Base-by-base conservation (phyloP, 306 rosid species). In the Ceratonia siliqua region DNA sequence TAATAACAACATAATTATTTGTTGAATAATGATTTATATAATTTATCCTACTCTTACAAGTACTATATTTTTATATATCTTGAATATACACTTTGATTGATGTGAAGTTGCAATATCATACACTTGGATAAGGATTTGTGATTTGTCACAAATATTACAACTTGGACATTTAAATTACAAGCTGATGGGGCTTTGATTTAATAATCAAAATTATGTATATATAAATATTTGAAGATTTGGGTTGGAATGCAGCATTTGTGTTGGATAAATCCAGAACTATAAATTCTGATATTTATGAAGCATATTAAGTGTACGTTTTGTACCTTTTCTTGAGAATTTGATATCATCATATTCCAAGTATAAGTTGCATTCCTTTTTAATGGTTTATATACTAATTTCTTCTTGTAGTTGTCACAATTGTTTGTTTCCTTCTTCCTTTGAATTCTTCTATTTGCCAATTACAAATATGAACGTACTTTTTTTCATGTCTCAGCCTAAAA, bases 401-500 rank as follows among this genome's bases (percentile, higher is more conserved):
- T 62, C 22, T 64, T 13, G 50, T 28, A 24, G n/a, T 70, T 30
- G 28, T 70, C 32, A 41, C 45, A 49, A 63, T 59, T 30, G 32
- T 32, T 10, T 12, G 21, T 33, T 39, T 32, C 41, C n/a, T 1
- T 30, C 67, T 67, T 33, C 57, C 41, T 49, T 1, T 24, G 10
- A 62, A 50, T n/a, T 62, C 55, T 25, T 69, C 48, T 33, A 39
- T 70, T 79, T 75, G 0, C 36, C n/a, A 14, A 32, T 43, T 3
- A 17, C 57, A 65, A 41, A 15, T 41, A 57, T 56, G 56, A 79
- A 42, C 45, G 56, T 20, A 13, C 35, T 38, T 68, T 55, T 20
- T 62, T 68, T 15, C 7, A 73, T 80, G 71, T 68, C 32, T 42
- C 85, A 84, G 88, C 88, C 88, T 25, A 72, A 85, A 27, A 78